phyloP scores from a whole-genome alignment of 75 land plant species.

The Larix kaempferi region DNA sequence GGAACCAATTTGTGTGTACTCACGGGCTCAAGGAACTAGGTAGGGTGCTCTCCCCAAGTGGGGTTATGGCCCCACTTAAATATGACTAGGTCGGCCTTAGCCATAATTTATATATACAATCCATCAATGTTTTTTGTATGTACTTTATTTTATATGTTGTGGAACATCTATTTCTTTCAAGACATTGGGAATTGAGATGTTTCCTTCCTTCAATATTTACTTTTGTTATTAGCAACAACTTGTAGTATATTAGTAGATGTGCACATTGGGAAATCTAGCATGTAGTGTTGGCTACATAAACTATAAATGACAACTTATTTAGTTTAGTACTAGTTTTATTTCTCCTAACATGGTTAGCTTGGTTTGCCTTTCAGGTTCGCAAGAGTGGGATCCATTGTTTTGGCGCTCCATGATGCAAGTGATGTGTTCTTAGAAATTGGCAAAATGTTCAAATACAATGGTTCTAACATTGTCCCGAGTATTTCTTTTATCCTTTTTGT shows the following conservation, averaged over 20 bases:
- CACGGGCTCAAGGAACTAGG: no score
- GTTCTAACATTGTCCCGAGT: constrained; percentile 57
- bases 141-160: no score
- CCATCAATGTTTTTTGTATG: neutral
- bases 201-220: neutral
- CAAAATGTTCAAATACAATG: constrained; percentile 90
- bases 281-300: neutral
- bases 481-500: constrained; percentile 67
- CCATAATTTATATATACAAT: no score
- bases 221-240: neutral
- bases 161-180: neutral
- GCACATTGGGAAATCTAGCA: neutral
- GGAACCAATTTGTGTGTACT: no score
- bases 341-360: neutral
- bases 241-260: neutral
- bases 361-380: constrained; percentile 61
- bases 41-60: no score
- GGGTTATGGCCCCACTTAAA: no score
- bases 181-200: neutral
- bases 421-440: constrained; percentile 92
- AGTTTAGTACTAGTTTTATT: neutral
- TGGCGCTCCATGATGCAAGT: constrained; percentile 97
- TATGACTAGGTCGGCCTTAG: no score
- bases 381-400: constrained; percentile 84
- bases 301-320: neutral